Evolutionary conservation across 2,329 filamentous ascomycete species (phyloP).

Genomic region (Pseudocercospora vitis): DNA sequence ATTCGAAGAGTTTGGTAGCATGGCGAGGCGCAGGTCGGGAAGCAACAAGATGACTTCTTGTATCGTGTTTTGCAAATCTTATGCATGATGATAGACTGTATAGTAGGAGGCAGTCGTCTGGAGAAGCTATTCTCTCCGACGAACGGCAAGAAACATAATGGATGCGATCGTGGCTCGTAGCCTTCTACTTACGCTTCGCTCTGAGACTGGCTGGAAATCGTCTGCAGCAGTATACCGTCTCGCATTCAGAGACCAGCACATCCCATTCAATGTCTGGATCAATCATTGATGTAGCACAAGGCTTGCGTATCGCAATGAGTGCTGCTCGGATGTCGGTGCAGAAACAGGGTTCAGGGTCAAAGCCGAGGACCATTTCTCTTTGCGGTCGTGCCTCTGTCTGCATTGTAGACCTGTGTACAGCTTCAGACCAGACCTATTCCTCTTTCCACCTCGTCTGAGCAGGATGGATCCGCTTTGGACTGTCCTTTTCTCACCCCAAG

Average conservation of each 20-base stretch:
- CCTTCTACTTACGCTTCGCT: background rate
- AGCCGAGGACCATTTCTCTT: conserved; percentile 1
- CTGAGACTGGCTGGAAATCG: background rate
- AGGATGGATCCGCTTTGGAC: background rate
- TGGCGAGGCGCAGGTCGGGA: conserved; percentile 5
- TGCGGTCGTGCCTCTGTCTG: background rate
- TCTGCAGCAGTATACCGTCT: too few species aligned
- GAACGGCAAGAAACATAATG: background rate
- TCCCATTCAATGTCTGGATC: too few species aligned
- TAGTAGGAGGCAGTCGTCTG: background rate
- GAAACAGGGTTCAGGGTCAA: background rate
- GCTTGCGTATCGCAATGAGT: too few species aligned
- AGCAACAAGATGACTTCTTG: conserved; percentile 2
- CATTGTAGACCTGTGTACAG: background rate
- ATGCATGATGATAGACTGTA: conserved; percentile 10
- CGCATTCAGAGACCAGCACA: too few species aligned
- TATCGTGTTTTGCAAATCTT: conserved; percentile 3
- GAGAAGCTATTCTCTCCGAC: background rate
- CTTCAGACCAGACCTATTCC: background rate
- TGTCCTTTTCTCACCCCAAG: background rate
- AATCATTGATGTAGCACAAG: background rate
- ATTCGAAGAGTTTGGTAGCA: conserved; percentile 5
- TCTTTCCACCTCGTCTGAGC: background rate
- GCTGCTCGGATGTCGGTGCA: background rate
- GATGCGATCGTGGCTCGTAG: background rate